Evolutionary conservation across 2,329 filamentous ascomycete genomes (phyloP).

Genomic region (Cercospora brassicicola): DNA sequence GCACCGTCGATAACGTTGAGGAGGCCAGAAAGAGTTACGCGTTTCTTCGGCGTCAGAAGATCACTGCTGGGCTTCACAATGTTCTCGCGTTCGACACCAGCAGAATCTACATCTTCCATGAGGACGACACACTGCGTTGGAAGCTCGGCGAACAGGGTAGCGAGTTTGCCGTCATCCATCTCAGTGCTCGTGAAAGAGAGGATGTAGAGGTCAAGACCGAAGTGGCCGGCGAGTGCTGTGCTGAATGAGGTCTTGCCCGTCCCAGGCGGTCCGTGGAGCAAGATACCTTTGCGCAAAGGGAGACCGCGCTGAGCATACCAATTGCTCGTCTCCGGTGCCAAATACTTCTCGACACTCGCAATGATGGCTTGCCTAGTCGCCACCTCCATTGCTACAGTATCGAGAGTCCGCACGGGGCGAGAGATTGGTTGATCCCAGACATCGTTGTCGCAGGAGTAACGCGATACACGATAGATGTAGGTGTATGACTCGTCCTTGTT

Average conservation of each 20-base stretch:
- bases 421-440: slow-evolving; percentile 42
- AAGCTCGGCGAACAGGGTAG: slow-evolving; percentile 96
- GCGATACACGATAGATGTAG: slow-evolving; percentile 23
- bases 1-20: slow-evolving; percentile 81
- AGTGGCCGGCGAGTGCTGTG: slow-evolving; percentile 91
- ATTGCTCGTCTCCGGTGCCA: slow-evolving; percentile 65
- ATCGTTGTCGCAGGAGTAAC: slow-evolving; percentile 20
- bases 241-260: slow-evolving; percentile 97
- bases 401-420: slow-evolving; percentile 67
- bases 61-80: slow-evolving; percentile 12
- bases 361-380: slow-evolving; percentile 64
- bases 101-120: slow-evolving; percentile 94
- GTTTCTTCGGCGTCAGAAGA: slow-evolving; percentile 20
- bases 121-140: slow-evolving; percentile 98
- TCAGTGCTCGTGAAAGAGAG: slow-evolving; percentile 94
- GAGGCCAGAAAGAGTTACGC: slow-evolving; percentile 71
- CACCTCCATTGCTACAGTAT: slow-evolving; percentile 69
- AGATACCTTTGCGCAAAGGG: slow-evolving; percentile 80
- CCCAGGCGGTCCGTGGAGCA: slow-evolving; percentile 92
- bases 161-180: slow-evolving; percentile 94
- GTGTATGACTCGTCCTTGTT: slow-evolving; percentile 30
- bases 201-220: slow-evolving; percentile 92
- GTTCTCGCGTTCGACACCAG: slow-evolving; percentile 93
- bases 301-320: slow-evolving; percentile 83
- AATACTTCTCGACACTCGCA: slow-evolving; percentile 71